Evolutionary conservation across 1,284 basidiomycete genomes (phyloP).

Genomic region (Tylopilus sp.): DNA sequence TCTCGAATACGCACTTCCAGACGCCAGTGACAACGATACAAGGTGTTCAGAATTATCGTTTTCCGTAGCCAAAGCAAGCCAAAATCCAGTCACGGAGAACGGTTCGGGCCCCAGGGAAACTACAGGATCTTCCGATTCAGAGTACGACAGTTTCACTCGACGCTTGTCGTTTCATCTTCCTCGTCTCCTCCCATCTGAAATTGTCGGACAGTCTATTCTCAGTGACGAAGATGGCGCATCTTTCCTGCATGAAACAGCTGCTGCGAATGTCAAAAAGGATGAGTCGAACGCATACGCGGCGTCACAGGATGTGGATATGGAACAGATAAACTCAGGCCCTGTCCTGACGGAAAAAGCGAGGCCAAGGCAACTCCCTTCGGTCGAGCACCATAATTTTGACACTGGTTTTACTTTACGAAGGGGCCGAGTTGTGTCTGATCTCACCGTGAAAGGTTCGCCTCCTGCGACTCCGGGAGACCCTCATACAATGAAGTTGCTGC

Average conservation of each 20-base stretch:
- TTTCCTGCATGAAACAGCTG: neutral
- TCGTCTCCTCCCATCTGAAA: constrained; percentile 6
- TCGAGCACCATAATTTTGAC: neutral
- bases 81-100: neutral
- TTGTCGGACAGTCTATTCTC: constrained; percentile 4
- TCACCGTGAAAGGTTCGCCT: constrained; percentile 28
- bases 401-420: constrained; percentile 16
- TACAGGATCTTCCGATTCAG: neutral
- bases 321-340: neutral
- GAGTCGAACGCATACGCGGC: neutral
- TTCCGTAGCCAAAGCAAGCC: neutral
- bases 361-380: constrained; percentile 5
- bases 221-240: neutral
- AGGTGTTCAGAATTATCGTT: neutral
- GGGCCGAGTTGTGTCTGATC: constrained; percentile 30
- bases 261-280: neutral
- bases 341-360: constrained; percentile 19
- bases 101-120: neutral
- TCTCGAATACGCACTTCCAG: neutral
- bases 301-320: constrained; percentile 4
- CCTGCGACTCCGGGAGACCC: neutral
- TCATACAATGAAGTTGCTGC: neutral
- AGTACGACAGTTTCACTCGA: constrained; percentile 4
- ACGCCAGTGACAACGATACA: neutral
- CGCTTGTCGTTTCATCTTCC: constrained; percentile 24